A percentile compares a stretch with the other conserved stretches of the same genome.
phyloP scores from a whole-genome alignment of 768 basidiomycete species.

The Termitomyces sp. region DNA sequence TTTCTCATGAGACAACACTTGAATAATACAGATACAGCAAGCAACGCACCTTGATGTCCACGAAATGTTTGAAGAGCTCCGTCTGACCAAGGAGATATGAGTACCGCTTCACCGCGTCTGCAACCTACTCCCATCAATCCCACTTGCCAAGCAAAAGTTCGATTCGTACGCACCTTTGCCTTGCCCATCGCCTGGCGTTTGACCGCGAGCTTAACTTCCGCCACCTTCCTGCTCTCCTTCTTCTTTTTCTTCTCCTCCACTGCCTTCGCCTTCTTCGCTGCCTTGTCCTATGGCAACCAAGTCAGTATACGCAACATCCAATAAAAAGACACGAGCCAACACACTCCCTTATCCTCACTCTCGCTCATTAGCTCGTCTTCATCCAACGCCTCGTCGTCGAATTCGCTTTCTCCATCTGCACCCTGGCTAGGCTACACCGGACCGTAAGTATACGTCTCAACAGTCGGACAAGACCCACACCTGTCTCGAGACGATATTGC shows the following conservation, averaged over 20 bases:
- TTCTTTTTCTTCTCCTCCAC: conserved; percentile 24
- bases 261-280: conserved; percentile 6
- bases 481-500: conserved; percentile 87
- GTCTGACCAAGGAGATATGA: conserved; percentile 98
- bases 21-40: not conserved
- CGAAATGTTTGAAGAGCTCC: conserved; percentile 96
- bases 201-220: conserved; percentile 61
- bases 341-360: conserved; percentile 30
- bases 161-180: conserved; percentile 53
- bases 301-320: not conserved
- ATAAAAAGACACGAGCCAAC: conserved; percentile 15
- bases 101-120: conserved; percentile 94
- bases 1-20: not conserved
- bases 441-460: conserved; percentile 1
- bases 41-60: conserved; percentile 78
- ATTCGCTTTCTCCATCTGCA: conserved; percentile 72
- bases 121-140: conserved; percentile 43
- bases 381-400: conserved; percentile 50
- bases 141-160: not conserved
- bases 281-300: conserved; percentile 1
- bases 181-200: conserved; percentile 86
- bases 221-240: conserved; percentile 50
- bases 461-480: conserved; percentile 29
- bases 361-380: conserved; percentile 63
- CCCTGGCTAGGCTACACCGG: conserved; percentile 51